phyloP scores from a whole-genome alignment of 2,329 filamentous ascomycete genomes.

The Stagonosporopsis chrysanthemi region DNA sequence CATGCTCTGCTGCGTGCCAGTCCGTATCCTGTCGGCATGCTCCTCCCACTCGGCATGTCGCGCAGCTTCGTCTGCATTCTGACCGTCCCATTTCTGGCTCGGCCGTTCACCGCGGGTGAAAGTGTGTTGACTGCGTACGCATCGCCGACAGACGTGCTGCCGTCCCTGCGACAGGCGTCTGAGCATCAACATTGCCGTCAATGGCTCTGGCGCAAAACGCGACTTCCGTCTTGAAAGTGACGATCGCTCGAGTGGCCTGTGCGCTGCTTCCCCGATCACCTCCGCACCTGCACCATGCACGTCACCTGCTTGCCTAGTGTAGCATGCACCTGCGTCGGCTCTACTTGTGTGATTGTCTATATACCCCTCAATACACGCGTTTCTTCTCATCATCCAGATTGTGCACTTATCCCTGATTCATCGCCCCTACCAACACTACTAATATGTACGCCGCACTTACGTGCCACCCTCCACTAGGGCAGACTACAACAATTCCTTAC shows the following conservation, averaged over 20 bases:
- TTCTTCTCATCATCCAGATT: not conserved
- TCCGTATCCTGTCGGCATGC: conserved; percentile 37
- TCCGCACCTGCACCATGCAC: conserved; percentile 29
- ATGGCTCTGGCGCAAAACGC: conserved; percentile 22
- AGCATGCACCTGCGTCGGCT: conserved; percentile 15
- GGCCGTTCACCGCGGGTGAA: conserved; percentile 27
- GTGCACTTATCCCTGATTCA: not conserved
- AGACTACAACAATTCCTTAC: conserved; percentile 68
- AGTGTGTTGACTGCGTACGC: conserved; percentile 32
- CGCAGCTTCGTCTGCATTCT: conserved; percentile 24
- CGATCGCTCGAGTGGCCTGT: conserved; percentile 8
- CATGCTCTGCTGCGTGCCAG: conserved; percentile 52
- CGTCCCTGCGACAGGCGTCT: conserved; percentile 39
- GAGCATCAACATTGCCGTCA: conserved; percentile 41
- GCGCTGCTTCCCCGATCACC: conserved; percentile 30
- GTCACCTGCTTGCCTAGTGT: conserved; percentile 30
- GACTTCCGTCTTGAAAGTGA: conserved; percentile 13
- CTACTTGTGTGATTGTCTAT: conserved; percentile 2
- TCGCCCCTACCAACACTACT: conserved; percentile 1
- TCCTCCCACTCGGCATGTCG: conserved; percentile 37
- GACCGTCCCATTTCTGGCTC: conserved; percentile 31
- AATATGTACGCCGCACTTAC: conserved; percentile 63
- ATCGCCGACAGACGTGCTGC: conserved; percentile 40
- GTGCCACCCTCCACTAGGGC: conserved; percentile 76
- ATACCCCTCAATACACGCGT: conserved; percentile 1